Base-by-base conservation (phyloP, 2,329 filamentous ascomycete genomes). In the Calycina herbarum region DNA sequence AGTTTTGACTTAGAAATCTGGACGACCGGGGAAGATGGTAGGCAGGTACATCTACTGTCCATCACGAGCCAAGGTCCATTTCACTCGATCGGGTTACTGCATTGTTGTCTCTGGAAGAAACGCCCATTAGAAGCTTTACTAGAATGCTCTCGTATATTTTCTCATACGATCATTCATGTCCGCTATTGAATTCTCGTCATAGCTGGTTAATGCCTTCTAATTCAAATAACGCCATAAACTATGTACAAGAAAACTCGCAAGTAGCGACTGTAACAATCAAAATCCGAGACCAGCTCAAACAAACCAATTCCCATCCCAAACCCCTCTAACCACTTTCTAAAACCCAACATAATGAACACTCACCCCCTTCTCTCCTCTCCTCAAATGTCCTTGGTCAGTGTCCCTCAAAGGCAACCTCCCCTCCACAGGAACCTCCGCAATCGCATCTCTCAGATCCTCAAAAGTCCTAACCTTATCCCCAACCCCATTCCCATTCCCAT, bases 371-470 rank as follows among this genome's bases (percentile, higher is more conserved):
- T 57, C 56, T 20, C 27, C 56, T 5, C 13, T 35, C 15, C 11
- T 17, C 56, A 35, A 35, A 57, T 35, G 13, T 2, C 27, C 56
- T 8, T 20, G 5, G 5, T 57, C 58, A 24, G 10, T 24, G 1
- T 10, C 17, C 10, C 45, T 33, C 54, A 15, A 27, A 29, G 11
- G 7, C 54, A 27, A 57, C 11, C 5, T 57, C 27, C 7, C 11
- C 2, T 11, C 24, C 27, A 27, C 24, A 54, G 2, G 15, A 33
- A 17, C 8, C 27, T 57, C 31, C 11, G 6, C 24, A n/a, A 29
- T 33, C 33, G 58, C 38, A 40, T 59, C n/a, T 20, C 33, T 59
- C n/a, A 59, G 17, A 29, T 59, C 33, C 58, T 59, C 24, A 24
- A 45, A 40, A 11, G 15, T 42, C 13, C 27, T 38, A n/a, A 27